Evolutionary conservation across 1,284 basidiomycete species (phyloP), one percentile per base, ranked within the genome.

Genomic region (Apiotrichum montevideense): DNA sequence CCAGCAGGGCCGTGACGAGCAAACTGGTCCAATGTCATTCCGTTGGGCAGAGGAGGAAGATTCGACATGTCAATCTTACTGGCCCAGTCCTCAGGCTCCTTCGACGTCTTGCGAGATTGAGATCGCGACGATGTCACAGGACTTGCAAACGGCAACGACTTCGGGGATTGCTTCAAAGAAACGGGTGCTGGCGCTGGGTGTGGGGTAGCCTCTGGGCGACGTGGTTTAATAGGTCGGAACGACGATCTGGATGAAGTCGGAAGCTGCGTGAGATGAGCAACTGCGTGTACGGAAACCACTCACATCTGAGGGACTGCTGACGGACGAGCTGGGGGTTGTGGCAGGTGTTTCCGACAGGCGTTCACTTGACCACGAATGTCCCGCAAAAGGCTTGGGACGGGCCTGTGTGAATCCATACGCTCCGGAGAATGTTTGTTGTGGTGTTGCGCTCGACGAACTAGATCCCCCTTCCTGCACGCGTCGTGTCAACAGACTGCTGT

Each of bases 1-100:
- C 73, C 72, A 3, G 68, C 70, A 41, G 64, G 65, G 7, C 73
- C 74, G 49, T 69, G n/a, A n/a, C n/a, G 70, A 0, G 72, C 64
- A 21, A 77, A 59, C 41, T 74, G 70, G 14, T 65, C 66, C n/a
- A 77, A 44, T 3, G 73, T 68, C 11, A 77, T 58, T 3, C 74
- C 76, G 6, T 73, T 63, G 4, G 75, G 77, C 14, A 77, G 52
- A 6, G 72, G 73, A 10, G 75, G 73, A 3, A 77, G 60, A 14
- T 57, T 62, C 7, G 59, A 48, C 55, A 62, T 46, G 33, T 57
- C 58, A 15, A 52, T 44, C 40, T 33, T 35, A 6, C 34, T 55
- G 6, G 47, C 8, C 54, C 58, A 55, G 11, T 56, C 43, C n/a
- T 50, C 49, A 62, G 53, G 35, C 57, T 62, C 37, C 53, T 43